Evolutionary conservation across 2,329 filamentous ascomycete genomes (phyloP).

Genomic region (Botrytis medusae): DNA sequence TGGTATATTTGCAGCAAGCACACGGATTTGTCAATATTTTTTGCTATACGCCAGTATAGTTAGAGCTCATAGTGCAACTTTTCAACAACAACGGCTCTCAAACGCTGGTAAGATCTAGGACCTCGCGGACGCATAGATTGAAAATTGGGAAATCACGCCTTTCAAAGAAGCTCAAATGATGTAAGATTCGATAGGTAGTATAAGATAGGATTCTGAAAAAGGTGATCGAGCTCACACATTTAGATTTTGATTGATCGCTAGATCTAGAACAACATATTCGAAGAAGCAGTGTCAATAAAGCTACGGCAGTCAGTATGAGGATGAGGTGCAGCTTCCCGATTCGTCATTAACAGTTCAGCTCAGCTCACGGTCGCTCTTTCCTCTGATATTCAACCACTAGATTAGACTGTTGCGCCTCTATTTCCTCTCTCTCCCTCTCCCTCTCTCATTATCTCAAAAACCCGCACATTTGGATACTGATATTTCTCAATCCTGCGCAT

Average conservation of each 20-base stretch:
- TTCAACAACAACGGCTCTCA: background rate
- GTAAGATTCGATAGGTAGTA: background rate
- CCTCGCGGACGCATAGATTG: background rate
- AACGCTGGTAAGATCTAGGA: background rate
- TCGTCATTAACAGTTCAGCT: background rate
- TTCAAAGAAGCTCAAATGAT: background rate
- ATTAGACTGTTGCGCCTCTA: too few species aligned
- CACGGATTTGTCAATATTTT: background rate
- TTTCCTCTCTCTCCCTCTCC: background rate
- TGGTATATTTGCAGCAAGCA: background rate
- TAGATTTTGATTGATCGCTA: background rate
- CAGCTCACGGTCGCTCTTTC: background rate
- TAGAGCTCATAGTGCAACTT: background rate
- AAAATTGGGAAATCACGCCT: background rate
- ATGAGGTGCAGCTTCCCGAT: background rate
- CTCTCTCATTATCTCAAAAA: background rate
- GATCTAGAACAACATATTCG: too few species aligned
- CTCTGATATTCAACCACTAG: background rate
- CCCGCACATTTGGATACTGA: constrained; percentile 9
- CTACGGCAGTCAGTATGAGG: background rate
- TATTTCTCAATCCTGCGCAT: constrained; percentile 2
- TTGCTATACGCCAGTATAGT: background rate
- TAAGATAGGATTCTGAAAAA: background rate
- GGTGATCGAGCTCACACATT: accelerated
- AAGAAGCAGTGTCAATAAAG: background rate